These are phyloP conservation scores for Pilatotrama ljubarskyi DNA, from an alignment of 768 basidiomycete genomes.

Conservation along the genomic window DNA sequence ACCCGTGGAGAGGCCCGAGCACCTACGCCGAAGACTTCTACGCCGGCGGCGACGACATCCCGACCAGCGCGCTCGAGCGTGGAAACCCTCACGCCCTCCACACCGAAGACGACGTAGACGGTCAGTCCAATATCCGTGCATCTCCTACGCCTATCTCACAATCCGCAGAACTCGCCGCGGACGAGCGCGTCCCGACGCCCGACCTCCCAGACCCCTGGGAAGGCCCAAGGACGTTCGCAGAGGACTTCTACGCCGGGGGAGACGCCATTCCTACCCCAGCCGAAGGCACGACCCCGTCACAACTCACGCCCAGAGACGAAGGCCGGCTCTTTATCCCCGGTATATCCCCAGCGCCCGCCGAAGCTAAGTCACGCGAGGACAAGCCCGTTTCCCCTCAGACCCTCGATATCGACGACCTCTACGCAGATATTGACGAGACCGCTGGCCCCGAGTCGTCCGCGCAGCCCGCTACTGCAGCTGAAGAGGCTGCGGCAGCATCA, in stretches of 20 bases:
- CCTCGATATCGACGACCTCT: not conserved
- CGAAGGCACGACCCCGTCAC: conserved; percentile 24
- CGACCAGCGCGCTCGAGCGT: not conserved
- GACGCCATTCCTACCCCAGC: conserved; percentile 27
- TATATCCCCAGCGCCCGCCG: conserved; percentile 1
- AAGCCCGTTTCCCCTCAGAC: not conserved
- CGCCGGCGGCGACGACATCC: conserved; percentile 42
- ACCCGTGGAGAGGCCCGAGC: conserved; percentile 43
- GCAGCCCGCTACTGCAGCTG: not conserved
- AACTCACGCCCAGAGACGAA: conserved; percentile 25
- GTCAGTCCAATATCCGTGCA: not conserved
- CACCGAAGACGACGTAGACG: conserved; percentile 22
- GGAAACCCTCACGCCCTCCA: conserved; percentile 33
- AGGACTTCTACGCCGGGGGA: conserved; percentile 46
- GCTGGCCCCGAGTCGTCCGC: not conserved
- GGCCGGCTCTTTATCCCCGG: conserved; percentile 18
- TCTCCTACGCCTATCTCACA: conserved; percentile 11
- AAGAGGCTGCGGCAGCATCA: not conserved
- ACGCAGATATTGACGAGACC: not conserved
- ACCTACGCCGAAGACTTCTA: conserved; percentile 46
- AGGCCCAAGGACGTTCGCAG: conserved; percentile 39
- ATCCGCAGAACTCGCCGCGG: conserved; percentile 3
- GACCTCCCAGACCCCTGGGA: conserved; percentile 43
- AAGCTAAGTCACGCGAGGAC: not conserved
- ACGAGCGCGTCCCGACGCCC: conserved; percentile 16